Evolutionary conservation across 768 basidiomycete species (phyloP).

Genomic region (Phanerochaete carnosa): DNA sequence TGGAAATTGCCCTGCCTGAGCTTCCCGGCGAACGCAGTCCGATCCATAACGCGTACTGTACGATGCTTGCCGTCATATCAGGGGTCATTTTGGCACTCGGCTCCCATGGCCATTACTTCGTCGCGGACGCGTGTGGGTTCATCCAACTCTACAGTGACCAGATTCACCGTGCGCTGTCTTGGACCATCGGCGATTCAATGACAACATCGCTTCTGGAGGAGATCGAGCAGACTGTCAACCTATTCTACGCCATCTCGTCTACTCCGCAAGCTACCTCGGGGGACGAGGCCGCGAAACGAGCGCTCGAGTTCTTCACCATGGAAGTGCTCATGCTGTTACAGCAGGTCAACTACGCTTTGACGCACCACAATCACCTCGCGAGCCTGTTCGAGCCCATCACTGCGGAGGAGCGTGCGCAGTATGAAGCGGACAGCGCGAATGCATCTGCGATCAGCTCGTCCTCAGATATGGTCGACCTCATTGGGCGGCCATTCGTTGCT

Average conservation of each 20-base stretch:
- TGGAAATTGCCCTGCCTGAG: conserved; percentile 66
- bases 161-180: conserved; percentile 69
- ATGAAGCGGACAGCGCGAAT: conserved; percentile 56
- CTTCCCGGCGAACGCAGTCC: conserved; percentile 75
- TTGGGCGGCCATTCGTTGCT: conserved; percentile 69
- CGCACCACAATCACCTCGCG: conserved; percentile 87
- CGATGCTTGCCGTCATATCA: conserved; percentile 78
- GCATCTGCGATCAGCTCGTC: conserved; percentile 29
- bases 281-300: conserved; percentile 53
- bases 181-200: conserved; percentile 80
- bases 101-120: conserved; percentile 72
- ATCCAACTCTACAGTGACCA: conserved; percentile 84
- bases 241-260: conserved; percentile 74
- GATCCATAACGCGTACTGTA: conserved; percentile 78
- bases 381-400: conserved; percentile 79
- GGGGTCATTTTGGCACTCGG: conserved; percentile 64
- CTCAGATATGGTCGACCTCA: conserved; percentile 52
- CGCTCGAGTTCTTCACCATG: conserved; percentile 65
- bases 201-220: conserved; percentile 78
- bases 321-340: conserved; percentile 75
- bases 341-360: conserved; percentile 85
- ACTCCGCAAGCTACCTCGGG: conserved; percentile 40
- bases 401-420: conserved; percentile 61
- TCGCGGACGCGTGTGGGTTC: conserved; percentile 81
- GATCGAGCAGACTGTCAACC: conserved; percentile 70